These are phyloP conservation scores for Syzygium aromaticum DNA, from an alignment of 345 rosid genomes.

Conservation along the genomic window DNA sequence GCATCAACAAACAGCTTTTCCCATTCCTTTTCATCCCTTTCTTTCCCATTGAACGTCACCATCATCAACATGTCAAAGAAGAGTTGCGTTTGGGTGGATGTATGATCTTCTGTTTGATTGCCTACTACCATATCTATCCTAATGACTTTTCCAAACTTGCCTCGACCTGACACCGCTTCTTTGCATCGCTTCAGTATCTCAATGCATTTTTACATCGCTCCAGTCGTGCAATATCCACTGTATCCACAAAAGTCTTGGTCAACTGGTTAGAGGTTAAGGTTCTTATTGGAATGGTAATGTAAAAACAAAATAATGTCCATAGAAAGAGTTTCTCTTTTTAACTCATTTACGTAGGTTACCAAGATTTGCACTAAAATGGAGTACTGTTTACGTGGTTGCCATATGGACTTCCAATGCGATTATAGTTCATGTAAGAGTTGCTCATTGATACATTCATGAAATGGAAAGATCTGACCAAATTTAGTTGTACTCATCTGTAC, in stretches of 20 bases:
- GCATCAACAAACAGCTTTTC: conserved; percentile 18
- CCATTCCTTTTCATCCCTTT: conserved; percentile 26
- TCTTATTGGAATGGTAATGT: background rate
- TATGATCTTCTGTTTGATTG: background rate
- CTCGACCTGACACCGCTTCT: background rate
- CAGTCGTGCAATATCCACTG: conserved; percentile 1
- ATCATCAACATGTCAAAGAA: conserved; percentile 18
- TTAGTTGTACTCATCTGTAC: background rate
- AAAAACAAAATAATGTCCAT: background rate
- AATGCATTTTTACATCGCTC: background rate
- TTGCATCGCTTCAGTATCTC: conserved; percentile 5
- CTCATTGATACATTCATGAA: background rate
- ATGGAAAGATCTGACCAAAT: background rate
- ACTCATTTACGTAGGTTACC: background rate
- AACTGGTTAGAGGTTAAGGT: background rate
- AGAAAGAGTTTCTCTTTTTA: background rate
- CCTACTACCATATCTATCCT: conserved; percentile 5
- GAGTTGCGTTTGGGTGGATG: background rate
- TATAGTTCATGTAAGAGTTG: background rate
- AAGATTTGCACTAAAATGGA: background rate
- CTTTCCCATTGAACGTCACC: conserved; percentile 4
- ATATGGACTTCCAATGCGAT: background rate
- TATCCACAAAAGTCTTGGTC: background rate
- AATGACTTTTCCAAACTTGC: background rate
- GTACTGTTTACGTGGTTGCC: too few relatives aligned